Evolutionary conservation across 805 yeast genomes (phyloP).

Genomic region (Saccharomycopsis fibuligera): DNA sequence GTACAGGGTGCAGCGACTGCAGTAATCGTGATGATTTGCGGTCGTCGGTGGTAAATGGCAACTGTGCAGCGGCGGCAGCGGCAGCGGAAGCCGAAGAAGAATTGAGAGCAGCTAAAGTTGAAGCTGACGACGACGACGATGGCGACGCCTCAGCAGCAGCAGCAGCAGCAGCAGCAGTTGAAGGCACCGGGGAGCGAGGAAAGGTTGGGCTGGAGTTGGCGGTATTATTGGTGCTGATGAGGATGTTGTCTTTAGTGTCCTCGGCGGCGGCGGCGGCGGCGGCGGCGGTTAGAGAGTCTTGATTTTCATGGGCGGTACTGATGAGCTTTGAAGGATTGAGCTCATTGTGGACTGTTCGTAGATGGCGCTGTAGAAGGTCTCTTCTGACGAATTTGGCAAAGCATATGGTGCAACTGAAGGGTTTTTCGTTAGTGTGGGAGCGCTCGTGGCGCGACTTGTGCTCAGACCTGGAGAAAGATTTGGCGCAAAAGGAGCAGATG

Average conservation of each 20-base stretch:
- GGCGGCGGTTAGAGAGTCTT: neutral
- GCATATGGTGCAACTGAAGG: constrained; percentile 68
- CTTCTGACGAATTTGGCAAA: constrained; percentile 69
- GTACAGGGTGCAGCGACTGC: no score
- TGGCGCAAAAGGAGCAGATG: constrained; percentile 72
- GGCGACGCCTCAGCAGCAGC: neutral
- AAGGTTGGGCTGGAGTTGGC: neutral
- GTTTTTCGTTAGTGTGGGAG: constrained; percentile 75
- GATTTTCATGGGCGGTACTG: constrained; percentile 1
- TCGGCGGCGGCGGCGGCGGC: neutral
- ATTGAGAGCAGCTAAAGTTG: neutral
- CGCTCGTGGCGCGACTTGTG: constrained; percentile 75
- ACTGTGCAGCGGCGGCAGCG: neutral
- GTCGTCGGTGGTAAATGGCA: no score
- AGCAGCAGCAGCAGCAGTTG: neutral
- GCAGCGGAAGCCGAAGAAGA: neutral
- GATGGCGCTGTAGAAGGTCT: constrained; percentile 70
- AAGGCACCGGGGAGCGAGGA: neutral
- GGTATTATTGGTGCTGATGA: neutral
- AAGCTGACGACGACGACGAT: neutral
- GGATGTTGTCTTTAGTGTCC: neutral
- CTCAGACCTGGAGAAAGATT: constrained; percentile 74
- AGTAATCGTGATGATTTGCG: no score
- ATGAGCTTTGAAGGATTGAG: constrained; percentile 16
- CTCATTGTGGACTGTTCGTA: constrained; percentile 61